Conservation (phyloP, 768 basidiomycete genomes). For the Mycena galopus region DNA sequence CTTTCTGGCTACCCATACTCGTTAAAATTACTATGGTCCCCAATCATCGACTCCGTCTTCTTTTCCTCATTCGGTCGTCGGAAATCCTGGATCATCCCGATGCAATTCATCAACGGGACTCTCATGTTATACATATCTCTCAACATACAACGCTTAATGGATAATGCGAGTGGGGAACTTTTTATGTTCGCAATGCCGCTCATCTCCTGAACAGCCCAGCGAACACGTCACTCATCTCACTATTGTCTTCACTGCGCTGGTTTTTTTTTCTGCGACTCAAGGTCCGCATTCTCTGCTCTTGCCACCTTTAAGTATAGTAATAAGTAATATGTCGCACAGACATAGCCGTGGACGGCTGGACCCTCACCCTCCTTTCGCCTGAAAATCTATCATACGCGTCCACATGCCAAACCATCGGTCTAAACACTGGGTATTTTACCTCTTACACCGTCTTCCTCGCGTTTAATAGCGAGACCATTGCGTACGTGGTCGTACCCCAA, state of each 20-base stretch:
- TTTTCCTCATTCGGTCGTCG: slow-evolving; percentile 87
- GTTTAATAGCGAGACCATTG: slow-evolving; percentile 93
- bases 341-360: slow-evolving; percentile 97
- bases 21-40: slow-evolving; percentile 96
- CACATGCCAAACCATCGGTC: slow-evolving; percentile 96
- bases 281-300: slow-evolving; percentile 60
- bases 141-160: slow-evolving; percentile 81
- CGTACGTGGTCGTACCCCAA: slow-evolving; percentile 57
- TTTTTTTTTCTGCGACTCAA: slow-evolving; percentile 97
- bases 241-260: slow-evolving; percentile 86
- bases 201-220: slow-evolving; percentile 69
- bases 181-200: slow-evolving; percentile 11
- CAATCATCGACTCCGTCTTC: slow-evolving; percentile 94
- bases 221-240: slow-evolving; percentile 86
- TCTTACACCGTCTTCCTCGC: slow-evolving; percentile 98
- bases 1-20: slow-evolving; percentile 96
- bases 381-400: slow-evolving; percentile 97
- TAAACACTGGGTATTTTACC: slow-evolving; percentile 95
- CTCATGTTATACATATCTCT: slow-evolving; percentile 85
- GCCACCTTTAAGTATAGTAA: slow-evolving; percentile 23
- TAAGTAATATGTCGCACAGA: slow-evolving; percentile 63
- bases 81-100: slow-evolving; percentile 99
- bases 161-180: slow-evolving; percentile 65
- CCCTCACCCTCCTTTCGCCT: slow-evolving; percentile 87
- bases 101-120: slow-evolving; percentile 90